Evolutionary conservation across 768 basidiomycete species (phyloP), one percentile per base, ranked within the genome.

Genomic region (Sistotremastrum suecicum): DNA sequence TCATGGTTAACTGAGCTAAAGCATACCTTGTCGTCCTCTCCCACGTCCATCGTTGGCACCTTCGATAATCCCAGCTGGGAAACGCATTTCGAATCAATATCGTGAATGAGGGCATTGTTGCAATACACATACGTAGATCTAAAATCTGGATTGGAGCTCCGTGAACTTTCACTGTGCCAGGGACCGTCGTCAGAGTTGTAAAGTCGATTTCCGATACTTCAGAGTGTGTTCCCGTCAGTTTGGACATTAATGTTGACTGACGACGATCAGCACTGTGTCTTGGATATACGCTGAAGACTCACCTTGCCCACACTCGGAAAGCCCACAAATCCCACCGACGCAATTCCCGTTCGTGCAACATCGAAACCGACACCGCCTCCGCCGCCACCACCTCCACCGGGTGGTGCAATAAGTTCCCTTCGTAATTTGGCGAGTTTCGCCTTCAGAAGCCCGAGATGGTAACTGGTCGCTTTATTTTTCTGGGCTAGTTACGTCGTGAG

Each of bases 381-480:
- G 0, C 92, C 91, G 0, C 92, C 92, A 7, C 88, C 81, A 20
- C 87, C 73, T 34, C 80, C 79, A 12, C 72, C 63, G 3, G 83
- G 68, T 0, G 85, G 80, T 7, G 76, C 70, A 54, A 99, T 90
- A 45, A 99, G 77, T 60, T 99, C 95, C 47, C 95, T 77, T 51
- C 89, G 75, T 40, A 98, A 82, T 62, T 99, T 99, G 42, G 95
- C 95, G 44, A 99, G 80, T 63, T 99, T 99, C 47, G 95, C 94
- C 63, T 97, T 97, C 61, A 97, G 80, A 67, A 92, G 88, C 44
- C 92, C 92, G 49, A 95, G 66, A 68, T 94, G 91, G 63, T 92
- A 92, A 67, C 87, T 89, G 53, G 86, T 89, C 67, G 86, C 86
- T 77, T 90, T 90, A 65, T 90, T 90, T 64, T 90, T 90, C 72